A percentile compares a stretch with the other conserved stretches of the same genome.
phyloP scores from a whole-genome alignment of 352 stramenopile species.

The Phytophthora meadii region DNA sequence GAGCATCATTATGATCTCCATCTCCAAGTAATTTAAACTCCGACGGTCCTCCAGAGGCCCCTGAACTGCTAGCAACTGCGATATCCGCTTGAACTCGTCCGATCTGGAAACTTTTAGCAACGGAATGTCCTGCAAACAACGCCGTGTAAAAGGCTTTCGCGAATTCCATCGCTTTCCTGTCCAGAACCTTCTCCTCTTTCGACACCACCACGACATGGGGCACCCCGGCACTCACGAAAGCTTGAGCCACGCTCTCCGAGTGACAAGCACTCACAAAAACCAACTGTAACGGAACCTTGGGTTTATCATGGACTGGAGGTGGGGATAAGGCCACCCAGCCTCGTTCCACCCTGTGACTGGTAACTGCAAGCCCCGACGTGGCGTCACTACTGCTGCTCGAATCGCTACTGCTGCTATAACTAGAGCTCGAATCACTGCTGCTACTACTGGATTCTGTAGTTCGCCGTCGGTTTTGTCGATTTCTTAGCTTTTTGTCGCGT shows the following conservation, averaged over 20 bases:
- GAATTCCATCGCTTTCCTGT: constrained; percentile 90
- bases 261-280: constrained; percentile 92
- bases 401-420: neutral
- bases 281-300: constrained; percentile 68
- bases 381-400: constrained; percentile 20
- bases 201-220: constrained; percentile 92
- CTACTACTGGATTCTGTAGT: constrained; percentile 10
- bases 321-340: constrained; percentile 43
- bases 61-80: constrained; percentile 44
- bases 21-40: constrained; percentile 85
- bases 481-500: constrained; percentile 11
- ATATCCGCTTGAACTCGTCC: constrained; percentile 82
- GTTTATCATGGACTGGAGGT: constrained; percentile 41
- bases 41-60: constrained; percentile 34
- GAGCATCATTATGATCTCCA: constrained; percentile 75
- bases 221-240: constrained; percentile 90
- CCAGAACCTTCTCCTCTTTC: constrained; percentile 84
- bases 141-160: constrained; percentile 91
- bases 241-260: constrained; percentile 87
- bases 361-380: constrained; percentile 22
- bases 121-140: constrained; percentile 79
- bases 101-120: constrained; percentile 85
- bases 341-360: constrained; percentile 55
- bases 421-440: constrained; percentile 12
- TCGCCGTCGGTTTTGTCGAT: constrained; percentile 13